These are phyloP conservation scores for Serendipita vermifera DNA, from an alignment of 768 basidiomycete species.

Conservation along the genomic window DNA sequence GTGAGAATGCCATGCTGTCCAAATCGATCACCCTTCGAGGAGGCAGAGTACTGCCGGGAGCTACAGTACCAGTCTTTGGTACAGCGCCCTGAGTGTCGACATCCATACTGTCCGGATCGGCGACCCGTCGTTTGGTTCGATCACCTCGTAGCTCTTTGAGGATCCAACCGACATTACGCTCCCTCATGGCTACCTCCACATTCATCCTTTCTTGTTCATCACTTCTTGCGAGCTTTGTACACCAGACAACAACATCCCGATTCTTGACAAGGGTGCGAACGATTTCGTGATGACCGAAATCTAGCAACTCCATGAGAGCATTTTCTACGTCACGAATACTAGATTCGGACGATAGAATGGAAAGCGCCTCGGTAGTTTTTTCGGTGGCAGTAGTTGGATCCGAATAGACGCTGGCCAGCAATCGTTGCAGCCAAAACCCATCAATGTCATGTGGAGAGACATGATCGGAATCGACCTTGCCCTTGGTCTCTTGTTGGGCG, in stretches of 20 bases:
- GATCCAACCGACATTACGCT: conserved; percentile 95
- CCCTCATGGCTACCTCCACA: conserved; percentile 95
- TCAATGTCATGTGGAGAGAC: conserved; percentile 88
- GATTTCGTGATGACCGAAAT: conserved; percentile 82
- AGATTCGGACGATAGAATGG: conserved; percentile 75
- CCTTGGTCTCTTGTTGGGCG: conserved; percentile 27
- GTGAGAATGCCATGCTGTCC: conserved; percentile 89
- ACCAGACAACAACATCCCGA: conserved; percentile 94
- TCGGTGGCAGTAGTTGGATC: conserved; percentile 91
- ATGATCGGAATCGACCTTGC: conserved; percentile 57
- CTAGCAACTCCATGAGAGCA: conserved; percentile 91
- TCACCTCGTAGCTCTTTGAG: conserved; percentile 77
- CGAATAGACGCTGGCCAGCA: conserved; percentile 79
- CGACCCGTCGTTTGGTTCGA: conserved; percentile 40
- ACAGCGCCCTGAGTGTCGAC: conserved; percentile 46
- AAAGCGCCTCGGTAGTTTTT: conserved; percentile 74
- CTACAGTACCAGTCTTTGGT: conserved; percentile 74
- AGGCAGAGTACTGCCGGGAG: conserved; percentile 74
- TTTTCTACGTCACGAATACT: conserved; percentile 89
- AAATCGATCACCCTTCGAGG: conserved; percentile 80
- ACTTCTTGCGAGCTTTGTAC: conserved; percentile 85
- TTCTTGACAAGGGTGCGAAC: conserved; percentile 88
- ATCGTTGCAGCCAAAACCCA: conserved; percentile 97
- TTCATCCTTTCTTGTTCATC: conserved; percentile 82
- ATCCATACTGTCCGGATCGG: conserved; percentile 53